phyloP scores from a whole-genome alignment of 129 eudicot genomes.

The Chrysanthemum seticuspe region DNA sequence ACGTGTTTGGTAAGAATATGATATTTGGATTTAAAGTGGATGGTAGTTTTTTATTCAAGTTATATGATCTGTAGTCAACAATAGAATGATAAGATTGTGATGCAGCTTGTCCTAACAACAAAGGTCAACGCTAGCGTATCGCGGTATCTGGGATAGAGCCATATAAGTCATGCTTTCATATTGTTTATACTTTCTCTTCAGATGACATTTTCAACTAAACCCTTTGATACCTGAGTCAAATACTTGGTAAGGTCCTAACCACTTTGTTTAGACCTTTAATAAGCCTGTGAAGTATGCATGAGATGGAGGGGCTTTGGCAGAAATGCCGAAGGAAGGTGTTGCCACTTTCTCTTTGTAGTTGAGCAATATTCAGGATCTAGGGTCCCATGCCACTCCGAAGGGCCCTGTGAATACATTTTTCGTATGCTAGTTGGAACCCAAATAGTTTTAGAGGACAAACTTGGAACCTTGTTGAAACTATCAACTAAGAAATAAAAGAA shows the following conservation, averaged over 20 bases:
- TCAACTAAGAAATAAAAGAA: background rate
- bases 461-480: background rate
- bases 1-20: too few relatives aligned
- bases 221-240: too few relatives aligned
- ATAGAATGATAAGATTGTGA: too few relatives aligned
- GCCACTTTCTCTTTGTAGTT: slow-evolving; percentile 1
- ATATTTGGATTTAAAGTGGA: too few relatives aligned
- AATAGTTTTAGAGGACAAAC: background rate
- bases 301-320: background rate
- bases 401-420: background rate
- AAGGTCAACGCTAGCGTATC: background rate
- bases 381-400: background rate
- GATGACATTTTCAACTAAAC: background rate
- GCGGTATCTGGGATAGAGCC: background rate
- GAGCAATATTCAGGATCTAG: background rate
- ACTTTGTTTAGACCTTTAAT: too few relatives aligned
- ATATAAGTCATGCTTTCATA: background rate
- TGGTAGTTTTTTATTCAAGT: too few relatives aligned
- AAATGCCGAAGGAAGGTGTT: background rate
- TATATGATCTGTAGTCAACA: too few relatives aligned
- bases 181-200: background rate
- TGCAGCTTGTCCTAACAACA: too few relatives aligned
- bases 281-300: too few relatives aligned
- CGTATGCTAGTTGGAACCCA: background rate
- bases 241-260: too few relatives aligned